These are phyloP conservation scores for Seiridium unicorne DNA, from an alignment of 2,329 filamentous ascomycete species.

Conservation along the genomic window DNA sequence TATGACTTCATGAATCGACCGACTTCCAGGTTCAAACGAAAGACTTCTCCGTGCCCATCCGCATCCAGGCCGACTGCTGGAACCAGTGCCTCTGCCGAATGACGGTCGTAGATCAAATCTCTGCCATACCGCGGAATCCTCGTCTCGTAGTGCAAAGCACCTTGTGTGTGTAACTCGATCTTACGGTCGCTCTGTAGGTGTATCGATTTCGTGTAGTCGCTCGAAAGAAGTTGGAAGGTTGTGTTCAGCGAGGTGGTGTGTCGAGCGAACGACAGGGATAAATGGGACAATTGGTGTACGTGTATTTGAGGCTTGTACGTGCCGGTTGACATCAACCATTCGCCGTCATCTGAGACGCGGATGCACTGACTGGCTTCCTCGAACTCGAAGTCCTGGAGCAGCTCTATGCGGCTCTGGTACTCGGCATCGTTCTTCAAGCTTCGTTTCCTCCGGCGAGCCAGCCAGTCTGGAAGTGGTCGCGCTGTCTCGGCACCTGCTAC, in stretches of 20 bases:
- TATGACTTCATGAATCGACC: slow-evolving; percentile 95
- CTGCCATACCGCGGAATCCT: slow-evolving; percentile 90
- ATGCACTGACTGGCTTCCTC: slow-evolving; percentile 93
- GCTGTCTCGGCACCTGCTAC: slow-evolving; percentile 88
- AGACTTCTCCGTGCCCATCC: slow-evolving; percentile 88
- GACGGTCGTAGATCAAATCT: slow-evolving; percentile 80
- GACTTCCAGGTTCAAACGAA: slow-evolving; percentile 84
- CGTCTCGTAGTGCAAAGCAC: slow-evolving; percentile 84
- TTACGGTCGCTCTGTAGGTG: slow-evolving; percentile 90
- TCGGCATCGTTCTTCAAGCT: slow-evolving; percentile 90
- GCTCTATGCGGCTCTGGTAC: slow-evolving; percentile 89
- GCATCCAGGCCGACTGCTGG: slow-evolving; percentile 84
- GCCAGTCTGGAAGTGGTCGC: slow-evolving; percentile 90
- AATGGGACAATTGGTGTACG: slow-evolving; percentile 88
- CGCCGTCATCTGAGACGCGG: slow-evolving; percentile 87
- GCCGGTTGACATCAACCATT: slow-evolving; percentile 76
- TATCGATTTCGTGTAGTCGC: slow-evolving; percentile 90
- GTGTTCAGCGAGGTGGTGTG: slow-evolving; percentile 92
- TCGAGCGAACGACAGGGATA: slow-evolving; percentile 89
- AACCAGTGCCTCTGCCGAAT: slow-evolving; percentile 80
- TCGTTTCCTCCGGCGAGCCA: slow-evolving; percentile 83
- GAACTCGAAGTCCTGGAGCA: slow-evolving; percentile 89
- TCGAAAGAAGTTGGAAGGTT: slow-evolving; percentile 83
- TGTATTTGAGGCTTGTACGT: slow-evolving; percentile 74
- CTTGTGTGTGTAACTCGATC: slow-evolving; percentile 89